Percentiles rank a stretch among this genome's conserved stretches.
These are phyloP conservation scores for Exobasidium rhododendri DNA, from an alignment of 1,284 basidiomycete genomes.

Conservation along the genomic window DNA sequence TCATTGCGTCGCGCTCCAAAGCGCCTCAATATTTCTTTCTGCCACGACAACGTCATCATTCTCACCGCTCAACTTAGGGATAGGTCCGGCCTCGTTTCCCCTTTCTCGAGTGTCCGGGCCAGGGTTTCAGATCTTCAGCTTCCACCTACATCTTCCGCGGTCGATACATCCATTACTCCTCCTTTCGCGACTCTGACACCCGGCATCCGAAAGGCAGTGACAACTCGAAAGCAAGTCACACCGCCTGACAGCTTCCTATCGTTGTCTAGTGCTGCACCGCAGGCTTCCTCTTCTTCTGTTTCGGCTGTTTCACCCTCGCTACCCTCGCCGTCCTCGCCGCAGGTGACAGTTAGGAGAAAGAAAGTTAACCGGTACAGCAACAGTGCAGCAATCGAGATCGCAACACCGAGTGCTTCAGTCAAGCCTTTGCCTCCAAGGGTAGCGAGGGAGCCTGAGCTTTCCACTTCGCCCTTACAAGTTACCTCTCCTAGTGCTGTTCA, in stretches of 20 bases:
- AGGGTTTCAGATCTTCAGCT: not conserved
- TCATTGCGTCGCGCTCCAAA: too few species aligned
- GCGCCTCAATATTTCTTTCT: too few species aligned
- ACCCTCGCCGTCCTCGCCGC: not conserved
- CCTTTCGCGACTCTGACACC: not conserved
- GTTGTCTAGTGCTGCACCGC: too few species aligned
- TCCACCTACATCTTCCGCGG: not conserved
- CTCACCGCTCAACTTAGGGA: not conserved
- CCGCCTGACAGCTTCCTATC: too few species aligned
- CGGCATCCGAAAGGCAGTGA: not conserved
- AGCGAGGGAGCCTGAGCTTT: not conserved
- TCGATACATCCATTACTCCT: not conserved
- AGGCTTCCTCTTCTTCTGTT: not conserved
- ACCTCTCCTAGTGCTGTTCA: not conserved
- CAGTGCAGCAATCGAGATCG: not conserved
- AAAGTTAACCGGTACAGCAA: not conserved
- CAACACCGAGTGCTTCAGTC: not conserved
- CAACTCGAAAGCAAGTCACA: not conserved
- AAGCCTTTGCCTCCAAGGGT: slow-evolving; percentile 8
- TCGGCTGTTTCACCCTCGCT: not conserved
- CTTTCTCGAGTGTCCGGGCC: not conserved
- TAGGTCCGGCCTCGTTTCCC: not conserved
- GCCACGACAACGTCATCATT: not conserved
- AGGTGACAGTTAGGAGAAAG: not conserved
- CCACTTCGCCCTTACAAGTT: not conserved